phyloP scores from a whole-genome alignment of 1,284 basidiomycete species.

The Mycosarcoma maydis region DNA sequence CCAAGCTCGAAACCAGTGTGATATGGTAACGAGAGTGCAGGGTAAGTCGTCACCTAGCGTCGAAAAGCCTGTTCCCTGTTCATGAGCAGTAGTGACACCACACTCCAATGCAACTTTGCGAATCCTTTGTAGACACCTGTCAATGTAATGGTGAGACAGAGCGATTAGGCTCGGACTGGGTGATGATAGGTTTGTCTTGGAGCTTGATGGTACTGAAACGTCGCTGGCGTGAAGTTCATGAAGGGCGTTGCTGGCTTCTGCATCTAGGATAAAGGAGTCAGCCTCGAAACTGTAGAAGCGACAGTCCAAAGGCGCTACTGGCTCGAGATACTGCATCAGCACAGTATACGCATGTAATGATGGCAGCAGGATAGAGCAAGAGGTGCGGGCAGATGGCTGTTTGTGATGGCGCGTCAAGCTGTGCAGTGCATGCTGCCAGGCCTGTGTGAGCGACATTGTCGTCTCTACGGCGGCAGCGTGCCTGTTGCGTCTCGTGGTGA shows the following conservation, averaged over 20 bases:
- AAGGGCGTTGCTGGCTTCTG: not conserved
- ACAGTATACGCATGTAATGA: slow-evolving; percentile 14
- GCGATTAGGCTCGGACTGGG: slow-evolving; percentile 21
- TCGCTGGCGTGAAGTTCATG: slow-evolving; percentile 5
- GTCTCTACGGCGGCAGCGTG: no score
- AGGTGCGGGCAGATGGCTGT: not conserved
- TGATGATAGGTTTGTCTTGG: slow-evolving; percentile 12
- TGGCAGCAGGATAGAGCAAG: not conserved
- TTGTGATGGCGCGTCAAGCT: slow-evolving; percentile 1
- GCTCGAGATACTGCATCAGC: slow-evolving; percentile 20
- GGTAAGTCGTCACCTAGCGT: slow-evolving; percentile 6
- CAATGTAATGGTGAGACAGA: slow-evolving; percentile 25
- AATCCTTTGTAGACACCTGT: slow-evolving; percentile 11
- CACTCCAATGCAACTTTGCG: slow-evolving; percentile 1
- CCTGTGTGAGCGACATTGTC: slow-evolving; percentile 22
- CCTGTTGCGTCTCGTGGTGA: no score
- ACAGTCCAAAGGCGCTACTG: slow-evolving; percentile 7
- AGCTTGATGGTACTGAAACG: slow-evolving; percentile 14
- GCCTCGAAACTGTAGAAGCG: slow-evolving; percentile 9
- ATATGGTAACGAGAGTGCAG: slow-evolving; percentile 5
- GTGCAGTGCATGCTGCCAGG: slow-evolving; percentile 26
- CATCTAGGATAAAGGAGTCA: not conserved
- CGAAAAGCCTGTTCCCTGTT: not conserved
- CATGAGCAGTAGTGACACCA: not conserved
- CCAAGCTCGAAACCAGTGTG: slow-evolving; percentile 28